phyloP scores from a whole-genome alignment of 2,329 filamentous ascomycete genomes.

The Phaeosphaeria sp. region DNA sequence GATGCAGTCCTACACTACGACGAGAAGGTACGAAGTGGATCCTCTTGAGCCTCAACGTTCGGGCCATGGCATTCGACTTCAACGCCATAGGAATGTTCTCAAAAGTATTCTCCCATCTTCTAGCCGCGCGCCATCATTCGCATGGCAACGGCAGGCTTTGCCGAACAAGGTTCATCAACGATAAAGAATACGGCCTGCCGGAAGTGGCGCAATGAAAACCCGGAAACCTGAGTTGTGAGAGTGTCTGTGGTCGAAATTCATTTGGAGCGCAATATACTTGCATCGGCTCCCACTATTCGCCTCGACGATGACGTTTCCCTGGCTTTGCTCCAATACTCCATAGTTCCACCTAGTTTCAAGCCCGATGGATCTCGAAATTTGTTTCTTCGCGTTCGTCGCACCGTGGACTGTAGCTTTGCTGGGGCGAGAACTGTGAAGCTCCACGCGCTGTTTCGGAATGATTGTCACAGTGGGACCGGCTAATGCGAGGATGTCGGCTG shows the following conservation, averaged over 20 bases:
- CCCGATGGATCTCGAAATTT: neutral
- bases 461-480: conserved; percentile 3
- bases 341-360: neutral
- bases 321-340: conserved; percentile 4
- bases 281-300: conserved; percentile 1
- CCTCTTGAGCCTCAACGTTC: conserved; percentile 12
- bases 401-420: neutral
- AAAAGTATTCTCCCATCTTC: neutral
- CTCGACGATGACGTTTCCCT: conserved; percentile 11
- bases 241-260: neutral
- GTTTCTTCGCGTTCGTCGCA: neutral
- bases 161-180: conserved; percentile 1
- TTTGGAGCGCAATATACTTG: conserved; percentile 12
- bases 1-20: conserved; percentile 41
- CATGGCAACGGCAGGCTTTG: neutral
- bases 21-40: conserved; percentile 18
- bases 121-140: neutral
- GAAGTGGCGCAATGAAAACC: conserved; percentile 12
- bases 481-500: conserved; percentile 13
- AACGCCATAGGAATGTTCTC: neutral
- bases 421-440: neutral
- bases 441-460: conserved; percentile 16
- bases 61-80: neutral
- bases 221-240: neutral
- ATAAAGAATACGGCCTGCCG: conserved; percentile 1